Evolutionary conservation across 768 basidiomycete genomes (phyloP).

Genomic region (Agaricus sinodeliciosus): DNA sequence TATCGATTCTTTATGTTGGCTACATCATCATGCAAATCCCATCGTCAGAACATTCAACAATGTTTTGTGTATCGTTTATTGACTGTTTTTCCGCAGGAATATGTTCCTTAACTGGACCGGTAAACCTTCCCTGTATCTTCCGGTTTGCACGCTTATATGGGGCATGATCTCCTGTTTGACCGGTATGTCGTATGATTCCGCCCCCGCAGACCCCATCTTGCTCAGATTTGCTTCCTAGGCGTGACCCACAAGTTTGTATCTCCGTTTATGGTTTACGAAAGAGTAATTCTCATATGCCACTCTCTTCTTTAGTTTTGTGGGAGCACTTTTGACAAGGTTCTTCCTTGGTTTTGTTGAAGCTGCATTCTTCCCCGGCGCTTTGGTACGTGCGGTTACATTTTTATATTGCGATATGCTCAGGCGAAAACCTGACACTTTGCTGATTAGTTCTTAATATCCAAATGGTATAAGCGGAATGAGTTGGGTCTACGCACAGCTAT

Average conservation of each 20-base stretch:
- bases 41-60: conserved; percentile 38
- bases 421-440: background rate
- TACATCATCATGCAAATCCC: conserved; percentile 80
- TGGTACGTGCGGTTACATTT: conserved; percentile 21
- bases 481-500: conserved; percentile 69
- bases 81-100: conserved; percentile 37
- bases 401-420: background rate
- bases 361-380: conserved; percentile 64
- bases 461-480: conserved; percentile 77
- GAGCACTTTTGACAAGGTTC: conserved; percentile 69
- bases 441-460: conserved; percentile 52
- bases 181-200: conserved; percentile 22
- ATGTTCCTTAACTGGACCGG: conserved; percentile 70
- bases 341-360: conserved; percentile 68
- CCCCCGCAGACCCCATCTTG: background rate
- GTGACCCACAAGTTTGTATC: conserved; percentile 31
- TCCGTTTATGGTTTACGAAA: background rate
- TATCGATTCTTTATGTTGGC: conserved; percentile 66
- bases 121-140: conserved; percentile 62
- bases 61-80: background rate
- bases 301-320: conserved; percentile 43
- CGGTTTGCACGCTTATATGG: conserved; percentile 68
- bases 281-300: conserved; percentile 11
- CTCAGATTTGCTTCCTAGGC: conserved; percentile 20
- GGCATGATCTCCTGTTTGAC: conserved; percentile 53